Base-by-base conservation (phyloP, 108 stramenopile species). In the Stephanodiscus minutulus region DNA sequence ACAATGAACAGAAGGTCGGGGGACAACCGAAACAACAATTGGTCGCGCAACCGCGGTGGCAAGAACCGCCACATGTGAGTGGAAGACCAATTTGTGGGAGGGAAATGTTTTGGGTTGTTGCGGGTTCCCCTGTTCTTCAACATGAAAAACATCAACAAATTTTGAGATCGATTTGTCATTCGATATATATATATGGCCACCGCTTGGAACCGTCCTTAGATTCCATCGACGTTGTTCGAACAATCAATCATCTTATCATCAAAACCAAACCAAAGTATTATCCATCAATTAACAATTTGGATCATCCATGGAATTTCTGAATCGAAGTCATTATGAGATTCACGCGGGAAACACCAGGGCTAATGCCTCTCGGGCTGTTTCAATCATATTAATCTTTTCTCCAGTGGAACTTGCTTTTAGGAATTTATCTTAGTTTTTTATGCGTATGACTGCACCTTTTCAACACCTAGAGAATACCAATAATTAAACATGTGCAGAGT, bases 311-410 rank as follows among this genome's bases (percentile, higher is more conserved):
- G 73, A 81, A 81, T 74, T 73, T 60, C 62, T 59, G 65, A 81
- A 73, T 73, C 72, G 43, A 68, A 65, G 66, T 69, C 29, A 80
- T 62, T 20, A 54, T 73, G 47, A 81, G 72, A 66, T 74, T 73
- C 68, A 68, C 60, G 73, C 73, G 68, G 72, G 72, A 81, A 81
- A 81, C 79, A 41, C 73, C 79, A 68, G 70, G 65, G 36, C 39
- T 64, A 73, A 73, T 73, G 35, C 5, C 48, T 61, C 52, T 63
- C 59, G 67, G 72, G 62, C 66, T 81, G 79, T 74, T 81, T 73
- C 73, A 73, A 81, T 81, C 72, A 81, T 81, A 56, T 64, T 28
- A 66, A 77, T 67, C 58, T 70, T 62, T 77, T 77, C 71, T 79
- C 74, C 65, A 66, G 68, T 61, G 61, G 64, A 47, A 52, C n/a